Conservation (phyloP, 169 alveolate species). For the Plasmodium blacklocki region DNA sequence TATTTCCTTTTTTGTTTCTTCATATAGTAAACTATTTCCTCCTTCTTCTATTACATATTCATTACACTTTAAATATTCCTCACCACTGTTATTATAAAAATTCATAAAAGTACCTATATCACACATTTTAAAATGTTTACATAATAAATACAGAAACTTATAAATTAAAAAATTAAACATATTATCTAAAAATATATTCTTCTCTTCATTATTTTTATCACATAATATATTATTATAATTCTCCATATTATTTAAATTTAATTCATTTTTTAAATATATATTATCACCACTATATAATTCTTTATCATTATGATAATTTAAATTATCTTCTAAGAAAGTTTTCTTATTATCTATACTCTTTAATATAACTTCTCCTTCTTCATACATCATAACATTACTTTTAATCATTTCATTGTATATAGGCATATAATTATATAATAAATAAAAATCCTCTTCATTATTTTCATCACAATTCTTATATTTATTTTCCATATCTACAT, state of each 20-base stretch:
- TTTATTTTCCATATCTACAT: background rate
- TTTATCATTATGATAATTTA: background rate
- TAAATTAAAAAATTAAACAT: constrained; percentile 62
- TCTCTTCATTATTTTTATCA: constrained; percentile 19
- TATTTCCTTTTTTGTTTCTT: constrained; percentile 24
- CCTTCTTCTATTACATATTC: background rate
- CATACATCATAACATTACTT: constrained; percentile 1
- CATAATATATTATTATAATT: background rate
- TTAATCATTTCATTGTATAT: constrained; percentile 45
- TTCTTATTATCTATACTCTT: background rate
- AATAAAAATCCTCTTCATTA: constrained; percentile 34
- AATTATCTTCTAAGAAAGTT: background rate
- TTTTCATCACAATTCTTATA: background rate
- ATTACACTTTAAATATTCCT: constrained; percentile 1
- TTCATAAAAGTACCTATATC: constrained; percentile 15
- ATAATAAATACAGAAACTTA: constrained; percentile 45
- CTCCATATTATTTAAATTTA: background rate
- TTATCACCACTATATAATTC: background rate
- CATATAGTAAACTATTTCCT: background rate
- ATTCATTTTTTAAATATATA: background rate
- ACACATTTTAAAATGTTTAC: constrained; percentile 42
- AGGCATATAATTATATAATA: constrained; percentile 74
- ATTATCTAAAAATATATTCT: constrained; percentile 47
- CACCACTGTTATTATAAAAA: constrained; percentile 22
- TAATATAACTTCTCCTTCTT: background rate